phyloP scores from a whole-genome alignment of 179 eudicot genomes.

The Spinacia oleracea region DNA sequence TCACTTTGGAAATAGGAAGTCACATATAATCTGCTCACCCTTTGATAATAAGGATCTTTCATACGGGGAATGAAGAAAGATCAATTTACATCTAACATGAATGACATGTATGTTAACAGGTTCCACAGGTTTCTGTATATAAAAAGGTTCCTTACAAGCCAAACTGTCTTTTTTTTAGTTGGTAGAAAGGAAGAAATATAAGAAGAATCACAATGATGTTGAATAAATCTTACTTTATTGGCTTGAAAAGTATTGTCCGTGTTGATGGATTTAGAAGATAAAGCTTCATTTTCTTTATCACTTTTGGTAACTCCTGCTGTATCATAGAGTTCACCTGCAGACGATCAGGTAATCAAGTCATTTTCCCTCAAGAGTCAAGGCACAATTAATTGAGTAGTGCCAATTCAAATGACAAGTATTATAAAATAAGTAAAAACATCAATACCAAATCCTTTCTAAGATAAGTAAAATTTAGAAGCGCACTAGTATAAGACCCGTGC shows the following conservation, averaged over 20 bases:
- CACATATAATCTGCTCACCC: background rate
- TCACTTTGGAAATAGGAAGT: background rate
- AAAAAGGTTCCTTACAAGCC: background rate
- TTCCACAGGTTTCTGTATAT: background rate
- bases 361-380: background rate
- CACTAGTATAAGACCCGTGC: too few species aligned
- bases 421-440: background rate
- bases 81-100: background rate
- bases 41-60: background rate
- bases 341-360: background rate
- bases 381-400: background rate
- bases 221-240: conserved; percentile 69
- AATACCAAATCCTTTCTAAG: background rate
- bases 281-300: conserved; percentile 83
- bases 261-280: conserved; percentile 91
- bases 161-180: background rate
- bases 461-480: background rate
- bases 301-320: conserved; percentile 76
- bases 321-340: conserved; percentile 66
- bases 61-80: background rate
- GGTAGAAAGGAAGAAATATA: background rate
- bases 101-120: background rate
- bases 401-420: background rate
- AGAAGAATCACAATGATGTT: background rate
- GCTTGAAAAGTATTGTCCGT: conserved; percentile 90